Evolutionary conservation across 768 basidiomycete species (phyloP), one percentile per base, ranked within the genome.

Genomic region (Paxillus involutus): DNA sequence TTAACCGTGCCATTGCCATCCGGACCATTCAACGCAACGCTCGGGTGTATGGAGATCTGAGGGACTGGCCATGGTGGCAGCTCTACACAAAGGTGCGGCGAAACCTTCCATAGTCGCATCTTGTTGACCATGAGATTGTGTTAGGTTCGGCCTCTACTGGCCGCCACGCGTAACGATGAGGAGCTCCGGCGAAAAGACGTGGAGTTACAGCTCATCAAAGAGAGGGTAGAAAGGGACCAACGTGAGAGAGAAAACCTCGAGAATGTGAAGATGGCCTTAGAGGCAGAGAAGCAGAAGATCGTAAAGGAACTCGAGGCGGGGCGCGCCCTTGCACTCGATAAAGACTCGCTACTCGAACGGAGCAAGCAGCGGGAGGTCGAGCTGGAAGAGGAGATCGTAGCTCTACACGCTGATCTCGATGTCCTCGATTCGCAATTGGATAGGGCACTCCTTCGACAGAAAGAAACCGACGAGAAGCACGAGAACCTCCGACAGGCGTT

Each of bases 31-130:
- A 98, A 67, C 81, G 86, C 43, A 99, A 99, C 67, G 96, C 96
- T 2, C 78, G 94, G 19, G 80, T 97, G 19, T 98, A 98, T 66
- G 86, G 88, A 7, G 88, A 92, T 51, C 77, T 99, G 29, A 80
- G 85, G 44, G 92, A 96, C 49, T 98, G 97, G 97, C 94, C 96
- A 1, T 98, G 97, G 97, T 99, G 97, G 97, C 90, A 94, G 58
- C 78, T 98, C 9, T 99, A 95, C 67, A 94, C 94, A 3, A 96
- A 96, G 77, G 93, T 84, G 56, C 43, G 71, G 51, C 12, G 6
- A 16, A 0, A 4, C 13, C 33, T n/a, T 51, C 13, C 13, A 33
- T 3, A 21, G 33, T 49, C 9, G 39, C 41, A 44, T 21, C 47
- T 51, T 5, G 44, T 59, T 58, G 47, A 60, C 50, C 3, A 43